Conservation (phyloP, 1,139 yeast species). For the Spencermartinsiella ligniputridi region DNA sequence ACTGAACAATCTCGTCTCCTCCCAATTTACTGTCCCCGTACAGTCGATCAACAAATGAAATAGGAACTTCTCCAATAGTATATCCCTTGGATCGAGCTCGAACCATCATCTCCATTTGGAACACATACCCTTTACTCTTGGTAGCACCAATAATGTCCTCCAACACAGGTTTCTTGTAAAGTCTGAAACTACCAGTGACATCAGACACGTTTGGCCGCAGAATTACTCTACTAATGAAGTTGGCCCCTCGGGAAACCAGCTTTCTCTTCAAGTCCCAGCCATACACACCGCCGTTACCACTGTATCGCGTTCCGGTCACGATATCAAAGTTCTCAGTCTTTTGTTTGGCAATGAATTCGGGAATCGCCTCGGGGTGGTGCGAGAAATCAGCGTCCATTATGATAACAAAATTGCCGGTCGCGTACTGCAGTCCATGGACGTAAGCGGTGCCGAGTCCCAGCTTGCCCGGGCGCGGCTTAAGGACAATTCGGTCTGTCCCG, state of each 20-base stretch:
- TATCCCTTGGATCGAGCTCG: slow-evolving; percentile 70
- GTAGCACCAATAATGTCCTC: slow-evolving; percentile 65
- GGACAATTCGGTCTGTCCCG: slow-evolving; percentile 59
- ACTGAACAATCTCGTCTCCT: slow-evolving; percentile 76
- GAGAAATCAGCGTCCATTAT: slow-evolving; percentile 88
- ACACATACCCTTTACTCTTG: slow-evolving; percentile 75
- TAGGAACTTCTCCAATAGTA: slow-evolving; percentile 76
- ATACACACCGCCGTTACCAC: slow-evolving; percentile 77
- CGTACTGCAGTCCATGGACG: slow-evolving; percentile 70
- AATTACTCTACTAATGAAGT: slow-evolving; percentile 67
- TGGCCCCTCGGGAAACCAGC: slow-evolving; percentile 76
- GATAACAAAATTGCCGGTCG: slow-evolving; percentile 69
- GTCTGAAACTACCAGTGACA: slow-evolving; percentile 74
- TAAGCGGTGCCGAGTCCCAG: slow-evolving; percentile 75
- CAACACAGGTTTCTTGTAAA: slow-evolving; percentile 68
- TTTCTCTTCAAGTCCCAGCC: slow-evolving; percentile 86
- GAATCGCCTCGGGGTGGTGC: slow-evolving; percentile 73
- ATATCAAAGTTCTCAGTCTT: slow-evolving; percentile 62
- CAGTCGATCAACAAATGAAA: slow-evolving; percentile 72
- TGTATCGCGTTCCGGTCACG: slow-evolving; percentile 82
- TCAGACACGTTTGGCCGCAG: slow-evolving; percentile 73
- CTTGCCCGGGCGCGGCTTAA: slow-evolving; percentile 74
- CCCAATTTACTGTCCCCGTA: slow-evolving; percentile 81
- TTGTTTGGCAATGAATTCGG: slow-evolving; percentile 68
- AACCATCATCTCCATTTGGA: slow-evolving; percentile 90